These are phyloP conservation scores for Beta vulgaris DNA, from an alignment of 148 eudicot species.

Conservation along the genomic window DNA sequence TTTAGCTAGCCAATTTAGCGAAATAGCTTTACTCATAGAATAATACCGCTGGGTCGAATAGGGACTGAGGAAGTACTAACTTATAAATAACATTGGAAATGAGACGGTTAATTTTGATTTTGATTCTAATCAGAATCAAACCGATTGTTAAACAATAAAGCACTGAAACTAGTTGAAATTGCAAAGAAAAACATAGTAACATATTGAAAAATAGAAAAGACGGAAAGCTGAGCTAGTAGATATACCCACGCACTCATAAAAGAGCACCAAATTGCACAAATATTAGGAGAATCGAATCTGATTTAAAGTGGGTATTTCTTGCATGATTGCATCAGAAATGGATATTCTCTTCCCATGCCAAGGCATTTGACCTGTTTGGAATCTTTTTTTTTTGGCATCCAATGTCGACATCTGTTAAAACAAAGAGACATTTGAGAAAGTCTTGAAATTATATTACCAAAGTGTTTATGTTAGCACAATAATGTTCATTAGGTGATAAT, in stretches of 20 bases:
- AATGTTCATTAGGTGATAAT: neutral
- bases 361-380: slow-evolving; percentile 15
- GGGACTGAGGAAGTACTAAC: too few species aligned
- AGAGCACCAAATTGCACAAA: slow-evolving; percentile 10
- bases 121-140: neutral
- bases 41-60: too few species aligned
- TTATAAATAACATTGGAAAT: too few species aligned
- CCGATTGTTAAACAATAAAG: neutral
- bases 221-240: neutral
- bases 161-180: neutral
- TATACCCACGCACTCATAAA: slow-evolving; percentile 11
- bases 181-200: neutral
- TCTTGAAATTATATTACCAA: neutral
- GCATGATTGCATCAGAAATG: slow-evolving; percentile 24
- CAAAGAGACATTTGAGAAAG: neutral
- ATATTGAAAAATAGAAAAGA: too few species aligned
- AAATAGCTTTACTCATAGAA: too few species aligned
- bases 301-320: slow-evolving; percentile 10
- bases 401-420: slow-evolving; percentile 29
- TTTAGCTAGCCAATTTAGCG: too few species aligned
- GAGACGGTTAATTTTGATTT: neutral
- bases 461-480: neutral
- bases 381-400: slow-evolving; percentile 23
- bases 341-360: slow-evolving; percentile 25
- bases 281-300: slow-evolving; percentile 12